Conservation (phyloP, 2,329 filamentous ascomycete genomes). For the Aspergillus ibericus region DNA sequence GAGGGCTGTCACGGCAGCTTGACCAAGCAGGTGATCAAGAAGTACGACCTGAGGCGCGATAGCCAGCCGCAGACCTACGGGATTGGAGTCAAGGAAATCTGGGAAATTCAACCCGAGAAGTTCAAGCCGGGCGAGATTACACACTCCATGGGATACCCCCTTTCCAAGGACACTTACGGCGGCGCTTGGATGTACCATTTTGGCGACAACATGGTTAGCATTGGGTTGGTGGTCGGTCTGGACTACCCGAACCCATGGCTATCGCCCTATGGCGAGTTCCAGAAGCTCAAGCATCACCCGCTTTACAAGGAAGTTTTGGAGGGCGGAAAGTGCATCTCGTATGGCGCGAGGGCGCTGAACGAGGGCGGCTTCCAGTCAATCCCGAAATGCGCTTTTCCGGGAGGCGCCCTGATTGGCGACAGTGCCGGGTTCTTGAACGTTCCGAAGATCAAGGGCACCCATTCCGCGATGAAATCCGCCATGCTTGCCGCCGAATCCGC, state of each 20-base stretch:
- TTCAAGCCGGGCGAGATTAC: constrained; percentile 82
- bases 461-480: constrained; percentile 95
- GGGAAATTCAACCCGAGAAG: constrained; percentile 92
- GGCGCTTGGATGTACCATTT: constrained; percentile 99
- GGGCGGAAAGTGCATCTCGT: constrained; percentile 95
- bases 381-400: constrained; percentile 93
- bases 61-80: constrained; percentile 95
- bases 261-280: constrained; percentile 93
- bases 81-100: constrained; percentile 92
- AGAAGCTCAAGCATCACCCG: constrained; percentile 98
- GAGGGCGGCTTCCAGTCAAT: constrained; percentile 98
- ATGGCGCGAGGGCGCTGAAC: constrained; percentile 85
- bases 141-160: constrained; percentile 90
- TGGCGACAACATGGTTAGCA: constrained; percentile 89
- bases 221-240: constrained; percentile 87
- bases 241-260: constrained; percentile 98
- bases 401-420: constrained; percentile 92
- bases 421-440: constrained; percentile 96
- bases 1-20: constrained; percentile 96
- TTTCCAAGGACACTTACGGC: constrained; percentile 86
- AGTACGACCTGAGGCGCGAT: constrained; percentile 84
- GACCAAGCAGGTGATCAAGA: constrained; percentile 91
- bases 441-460: constrained; percentile 97
- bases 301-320: constrained; percentile 83
- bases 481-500: constrained; percentile 94